A percentile compares a stretch with the other conserved stretches of the same genome.
These are phyloP conservation scores for Tricholoma saponaceum DNA, from an alignment of 768 basidiomycete genomes.

Conservation along the genomic window DNA sequence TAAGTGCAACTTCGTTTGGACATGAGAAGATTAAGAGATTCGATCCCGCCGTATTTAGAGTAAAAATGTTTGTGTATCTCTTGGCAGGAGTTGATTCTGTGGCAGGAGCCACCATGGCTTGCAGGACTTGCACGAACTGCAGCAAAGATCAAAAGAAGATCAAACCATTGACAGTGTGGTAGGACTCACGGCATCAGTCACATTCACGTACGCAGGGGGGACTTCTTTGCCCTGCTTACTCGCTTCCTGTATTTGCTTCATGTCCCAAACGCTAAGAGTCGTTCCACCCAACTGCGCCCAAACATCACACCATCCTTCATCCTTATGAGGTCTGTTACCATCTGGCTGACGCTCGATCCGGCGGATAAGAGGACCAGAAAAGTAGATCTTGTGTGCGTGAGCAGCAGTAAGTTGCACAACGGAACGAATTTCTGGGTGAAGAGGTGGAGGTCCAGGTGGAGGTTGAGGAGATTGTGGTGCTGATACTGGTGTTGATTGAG, in stretches of 20 bases:
- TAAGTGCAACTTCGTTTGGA: slow-evolving; percentile 60
- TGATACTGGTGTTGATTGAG: slow-evolving; percentile 10
- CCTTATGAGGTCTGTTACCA: slow-evolving; percentile 63
- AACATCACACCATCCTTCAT: slow-evolving; percentile 79
- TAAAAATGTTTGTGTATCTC: slow-evolving; percentile 75
- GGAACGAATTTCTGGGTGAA: slow-evolving; percentile 82
- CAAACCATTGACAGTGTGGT: background rate
- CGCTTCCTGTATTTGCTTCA: slow-evolving; percentile 83
- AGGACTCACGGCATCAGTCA: slow-evolving; percentile 77
- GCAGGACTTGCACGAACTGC: slow-evolving; percentile 77
- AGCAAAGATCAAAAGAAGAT: slow-evolving; percentile 8
- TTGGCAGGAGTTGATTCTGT: slow-evolving; percentile 44
- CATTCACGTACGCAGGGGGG: slow-evolving; percentile 83
- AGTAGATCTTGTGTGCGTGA: slow-evolving; percentile 84
- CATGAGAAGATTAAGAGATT: slow-evolving; percentile 90
- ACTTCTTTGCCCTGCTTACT: slow-evolving; percentile 77
- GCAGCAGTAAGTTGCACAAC: slow-evolving; percentile 70
- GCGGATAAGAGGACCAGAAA: slow-evolving; percentile 78
- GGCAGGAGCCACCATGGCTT: slow-evolving; percentile 64
- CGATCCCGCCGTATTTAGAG: slow-evolving; percentile 90
- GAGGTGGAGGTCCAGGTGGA: slow-evolving; percentile 32
- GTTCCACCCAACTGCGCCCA: slow-evolving; percentile 91
- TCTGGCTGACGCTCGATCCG: slow-evolving; percentile 75
- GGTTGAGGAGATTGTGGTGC: slow-evolving; percentile 16
- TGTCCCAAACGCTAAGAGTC: slow-evolving; percentile 88